A percentile compares a stretch with the other conserved stretches of the same genome.
Evolutionary conservation across 208 protist species (phyloP).

Genomic region (Trypanosoma cruzi): DNA sequence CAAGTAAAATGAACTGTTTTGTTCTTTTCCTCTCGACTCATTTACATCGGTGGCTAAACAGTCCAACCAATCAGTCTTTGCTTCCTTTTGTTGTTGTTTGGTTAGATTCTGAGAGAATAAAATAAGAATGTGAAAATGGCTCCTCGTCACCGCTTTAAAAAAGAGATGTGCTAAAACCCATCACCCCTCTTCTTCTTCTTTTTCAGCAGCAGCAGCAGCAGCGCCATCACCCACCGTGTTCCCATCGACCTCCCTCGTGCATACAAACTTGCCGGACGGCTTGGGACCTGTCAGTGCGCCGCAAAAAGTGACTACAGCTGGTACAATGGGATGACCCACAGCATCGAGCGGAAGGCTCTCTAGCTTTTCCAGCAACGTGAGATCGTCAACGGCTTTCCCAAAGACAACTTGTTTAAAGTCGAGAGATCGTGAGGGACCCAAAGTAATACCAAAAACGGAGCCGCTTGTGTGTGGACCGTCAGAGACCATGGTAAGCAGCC

Average conservation of each 20-base stretch:
- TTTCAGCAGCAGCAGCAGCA: too few relatives aligned
- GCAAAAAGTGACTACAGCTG: conserved; percentile 70
- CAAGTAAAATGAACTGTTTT: too few relatives aligned
- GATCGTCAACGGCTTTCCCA: conserved; percentile 88
- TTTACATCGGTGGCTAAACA: too few relatives aligned
- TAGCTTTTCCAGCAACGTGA: conserved; percentile 69
- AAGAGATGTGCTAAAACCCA: too few relatives aligned
- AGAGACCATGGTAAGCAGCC: conserved; percentile 89
- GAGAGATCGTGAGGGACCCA: conserved; percentile 55
- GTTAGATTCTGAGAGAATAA: too few relatives aligned
- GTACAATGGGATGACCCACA: conserved; percentile 54
- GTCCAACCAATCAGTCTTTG: conserved; percentile 7
- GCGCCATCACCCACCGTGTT: too few relatives aligned
- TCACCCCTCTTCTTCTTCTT: too few relatives aligned
- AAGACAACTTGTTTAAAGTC: conserved; percentile 97
- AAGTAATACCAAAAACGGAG: conserved; percentile 79
- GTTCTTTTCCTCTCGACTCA: too few relatives aligned
- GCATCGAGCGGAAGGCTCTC: conserved; percentile 67
- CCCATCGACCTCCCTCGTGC: too few relatives aligned
- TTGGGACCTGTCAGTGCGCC: conserved; percentile 69
- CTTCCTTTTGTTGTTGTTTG: too few relatives aligned
- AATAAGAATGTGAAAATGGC: too few relatives aligned
- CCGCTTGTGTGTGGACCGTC: conserved; percentile 71
- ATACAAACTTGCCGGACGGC: conserved; percentile 18
- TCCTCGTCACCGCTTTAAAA: too few relatives aligned